Evolutionary conservation across 352 stramenopile species (phyloP).

Genomic region (Pythium aquatile): DNA sequence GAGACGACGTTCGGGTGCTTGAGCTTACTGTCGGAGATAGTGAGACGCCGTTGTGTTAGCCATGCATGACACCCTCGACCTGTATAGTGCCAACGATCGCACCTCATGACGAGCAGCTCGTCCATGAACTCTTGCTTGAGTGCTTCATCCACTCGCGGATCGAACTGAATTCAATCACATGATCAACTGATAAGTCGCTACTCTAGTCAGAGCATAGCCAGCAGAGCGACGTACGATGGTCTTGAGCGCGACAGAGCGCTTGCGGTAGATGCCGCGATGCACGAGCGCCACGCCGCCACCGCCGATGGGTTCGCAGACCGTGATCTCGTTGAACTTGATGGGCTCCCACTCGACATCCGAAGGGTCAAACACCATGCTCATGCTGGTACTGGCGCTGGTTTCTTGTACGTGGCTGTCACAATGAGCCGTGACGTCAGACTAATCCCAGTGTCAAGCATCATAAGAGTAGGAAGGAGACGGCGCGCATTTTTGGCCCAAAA

Average conservation of each 20-base stretch:
- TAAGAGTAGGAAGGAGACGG: neutral
- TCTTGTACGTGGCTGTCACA: neutral
- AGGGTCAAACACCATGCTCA: neutral
- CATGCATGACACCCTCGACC: neutral
- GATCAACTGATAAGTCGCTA: neutral
- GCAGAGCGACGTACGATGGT: constrained; percentile 59
- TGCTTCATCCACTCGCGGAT: constrained; percentile 75
- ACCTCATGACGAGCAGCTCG: constrained; percentile 91
- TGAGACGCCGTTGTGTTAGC: no score
- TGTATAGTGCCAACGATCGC: neutral
- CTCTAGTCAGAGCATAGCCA: neutral
- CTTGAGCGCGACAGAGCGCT: constrained; percentile 81
- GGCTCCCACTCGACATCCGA: constrained; percentile 49
- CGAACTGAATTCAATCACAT: constrained; percentile 48
- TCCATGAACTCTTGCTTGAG: constrained; percentile 93
- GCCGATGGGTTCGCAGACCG: constrained; percentile 80
- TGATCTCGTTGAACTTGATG: constrained; percentile 79
- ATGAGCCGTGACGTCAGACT: neutral
- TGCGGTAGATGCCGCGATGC: constrained; percentile 75
- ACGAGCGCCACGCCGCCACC: constrained; percentile 90
- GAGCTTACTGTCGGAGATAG: constrained; percentile 37
- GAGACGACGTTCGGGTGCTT: constrained; percentile 74
- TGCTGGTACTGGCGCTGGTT: neutral
- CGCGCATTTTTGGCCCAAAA: neutral
- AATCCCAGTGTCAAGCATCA: neutral